phyloP scores from a whole-genome alignment of 306 rosid genomes.

The Canavalia ensiformis region DNA sequence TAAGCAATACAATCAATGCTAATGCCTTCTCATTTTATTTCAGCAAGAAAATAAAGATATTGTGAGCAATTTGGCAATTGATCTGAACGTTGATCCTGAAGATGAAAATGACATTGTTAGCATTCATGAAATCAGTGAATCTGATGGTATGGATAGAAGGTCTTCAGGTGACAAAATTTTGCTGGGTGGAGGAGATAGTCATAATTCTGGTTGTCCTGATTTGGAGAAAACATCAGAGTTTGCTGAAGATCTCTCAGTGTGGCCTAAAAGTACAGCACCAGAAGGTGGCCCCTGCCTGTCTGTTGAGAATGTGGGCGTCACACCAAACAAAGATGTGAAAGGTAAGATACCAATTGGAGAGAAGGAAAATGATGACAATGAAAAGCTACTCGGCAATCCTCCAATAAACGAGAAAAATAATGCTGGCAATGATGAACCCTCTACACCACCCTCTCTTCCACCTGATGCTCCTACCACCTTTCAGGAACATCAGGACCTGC shows the following conservation, averaged over 20 bases:
- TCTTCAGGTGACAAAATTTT: not conserved
- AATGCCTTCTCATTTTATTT: conserved; percentile 26
- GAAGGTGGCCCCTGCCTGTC: not conserved
- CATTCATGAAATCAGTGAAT: not conserved
- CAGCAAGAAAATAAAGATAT: conserved; percentile 6
- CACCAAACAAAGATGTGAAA: conserved; percentile 4
- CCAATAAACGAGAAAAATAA: not conserved
- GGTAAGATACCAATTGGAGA: not conserved
- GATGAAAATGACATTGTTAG: not conserved
- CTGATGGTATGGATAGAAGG: not conserved
- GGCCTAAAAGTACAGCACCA: not conserved
- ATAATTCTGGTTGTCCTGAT: not conserved
- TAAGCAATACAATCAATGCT: not conserved
- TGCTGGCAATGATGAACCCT: not conserved
- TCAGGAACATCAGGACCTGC: not conserved
- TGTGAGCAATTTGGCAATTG: conserved; percentile 9
- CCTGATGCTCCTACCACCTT: not conserved
- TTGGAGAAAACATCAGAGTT: not conserved
- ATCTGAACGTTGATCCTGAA: conserved; percentile 7
- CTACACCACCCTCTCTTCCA: not conserved
- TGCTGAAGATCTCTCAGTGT: not conserved
- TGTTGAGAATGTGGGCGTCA: not conserved
- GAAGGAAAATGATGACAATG: not conserved
- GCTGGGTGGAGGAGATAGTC: not conserved
- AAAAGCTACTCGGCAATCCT: not conserved